Conservation (phyloP, 164 flowering plant genomes). For the Aristolochia contorta region DNA sequence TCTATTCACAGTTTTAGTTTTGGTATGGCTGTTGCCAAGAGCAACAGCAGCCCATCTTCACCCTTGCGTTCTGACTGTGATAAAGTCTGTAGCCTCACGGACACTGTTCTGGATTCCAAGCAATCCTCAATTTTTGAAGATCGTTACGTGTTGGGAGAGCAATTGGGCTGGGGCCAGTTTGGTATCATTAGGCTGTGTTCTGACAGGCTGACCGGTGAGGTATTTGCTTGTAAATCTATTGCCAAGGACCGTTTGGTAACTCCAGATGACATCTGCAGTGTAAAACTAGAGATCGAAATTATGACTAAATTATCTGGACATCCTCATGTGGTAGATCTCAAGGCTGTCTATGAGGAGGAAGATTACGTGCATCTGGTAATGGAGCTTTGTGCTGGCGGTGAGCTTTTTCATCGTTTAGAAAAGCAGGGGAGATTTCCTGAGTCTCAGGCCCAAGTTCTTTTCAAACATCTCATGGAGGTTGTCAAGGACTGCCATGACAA, state of each 20-base stretch:
- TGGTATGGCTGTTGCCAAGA: constrained; percentile 61
- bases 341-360: constrained; percentile 52
- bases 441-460: constrained; percentile 29
- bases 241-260: constrained; percentile 43
- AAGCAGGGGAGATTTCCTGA: constrained; percentile 40
- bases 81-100: constrained; percentile 26
- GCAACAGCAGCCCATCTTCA: constrained; percentile 30
- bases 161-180: constrained; percentile 74
- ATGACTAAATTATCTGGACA: constrained; percentile 54
- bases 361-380: constrained; percentile 50
- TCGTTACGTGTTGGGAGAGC: constrained; percentile 46
- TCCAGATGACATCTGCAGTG: constrained; percentile 32
- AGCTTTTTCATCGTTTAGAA: constrained; percentile 42
- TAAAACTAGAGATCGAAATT: constrained; percentile 51
- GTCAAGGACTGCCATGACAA: constrained; percentile 49
- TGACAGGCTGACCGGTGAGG: constrained; percentile 47
- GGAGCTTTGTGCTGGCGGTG: constrained; percentile 72
- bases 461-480: constrained; percentile 39
- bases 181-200: constrained; percentile 58
- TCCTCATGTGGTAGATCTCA: constrained; percentile 50
- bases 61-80: constrained; percentile 24
- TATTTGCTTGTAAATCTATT: constrained; percentile 51
- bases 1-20: background rate
- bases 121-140: constrained; percentile 36
- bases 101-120: constrained; percentile 34